These are phyloP conservation scores for Ogataea haglerorum DNA, from an alignment of 805 yeast genomes.

Conservation along the genomic window DNA sequence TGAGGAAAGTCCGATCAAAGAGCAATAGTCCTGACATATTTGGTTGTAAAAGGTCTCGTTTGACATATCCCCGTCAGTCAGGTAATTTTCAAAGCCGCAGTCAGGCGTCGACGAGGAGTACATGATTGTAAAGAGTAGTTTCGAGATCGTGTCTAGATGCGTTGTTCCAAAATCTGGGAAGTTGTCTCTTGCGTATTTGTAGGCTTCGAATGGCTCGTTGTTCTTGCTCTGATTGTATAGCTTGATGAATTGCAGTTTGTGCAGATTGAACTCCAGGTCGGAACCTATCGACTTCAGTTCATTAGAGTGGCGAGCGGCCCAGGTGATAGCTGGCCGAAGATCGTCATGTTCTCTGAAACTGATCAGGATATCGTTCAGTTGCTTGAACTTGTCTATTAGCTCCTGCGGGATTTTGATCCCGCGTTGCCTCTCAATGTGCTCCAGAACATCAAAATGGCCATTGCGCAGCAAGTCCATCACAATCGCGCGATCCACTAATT, in stretches of 20 bases:
- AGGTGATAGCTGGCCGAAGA: constrained; percentile 44
- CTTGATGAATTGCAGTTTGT: constrained; percentile 39
- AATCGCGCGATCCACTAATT: constrained; percentile 28
- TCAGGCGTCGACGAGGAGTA: constrained; percentile 13
- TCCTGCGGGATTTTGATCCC: constrained; percentile 26
- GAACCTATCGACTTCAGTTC: constrained; percentile 35
- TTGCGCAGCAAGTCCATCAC: constrained; percentile 32
- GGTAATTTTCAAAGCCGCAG: constrained; percentile 9
- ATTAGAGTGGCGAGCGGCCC: constrained; percentile 37
- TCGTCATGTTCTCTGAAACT: constrained; percentile 35
- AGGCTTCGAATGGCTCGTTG: constrained; percentile 32
- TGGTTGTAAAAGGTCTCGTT: constrained; percentile 21
- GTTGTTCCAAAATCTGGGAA: constrained; percentile 39
- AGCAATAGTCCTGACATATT: constrained; percentile 48
- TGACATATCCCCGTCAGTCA: constrained; percentile 5
- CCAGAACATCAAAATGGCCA: constrained; percentile 28
- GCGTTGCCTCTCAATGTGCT: constrained; percentile 30
- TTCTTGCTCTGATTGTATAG: constrained; percentile 23
- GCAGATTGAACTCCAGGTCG: constrained; percentile 44
- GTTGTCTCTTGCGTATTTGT: constrained; percentile 41
- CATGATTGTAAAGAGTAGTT: constrained; percentile 39
- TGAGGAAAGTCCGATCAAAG: constrained; percentile 44
- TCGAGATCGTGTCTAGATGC: constrained; percentile 41
- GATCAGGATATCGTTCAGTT: constrained; percentile 41
- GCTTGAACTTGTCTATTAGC: constrained; percentile 36